A percentile compares a stretch with the other conserved stretches of the same genome.
Evolutionary conservation across 257 asterid genomes (phyloP).

Genomic region (Salvia miltiorrhiza): DNA sequence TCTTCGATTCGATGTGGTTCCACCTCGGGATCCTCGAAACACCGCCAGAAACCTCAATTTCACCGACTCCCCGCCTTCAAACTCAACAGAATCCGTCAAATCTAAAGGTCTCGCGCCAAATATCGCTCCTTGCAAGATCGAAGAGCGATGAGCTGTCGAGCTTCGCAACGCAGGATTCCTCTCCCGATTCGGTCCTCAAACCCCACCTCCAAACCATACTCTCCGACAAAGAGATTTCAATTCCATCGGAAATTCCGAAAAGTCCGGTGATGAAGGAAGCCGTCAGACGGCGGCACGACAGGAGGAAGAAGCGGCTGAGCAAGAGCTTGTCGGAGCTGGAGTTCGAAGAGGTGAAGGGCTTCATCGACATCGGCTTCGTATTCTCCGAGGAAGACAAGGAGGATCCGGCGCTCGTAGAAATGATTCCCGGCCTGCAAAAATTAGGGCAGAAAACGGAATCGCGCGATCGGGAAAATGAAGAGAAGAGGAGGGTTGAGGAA

Average conservation of each 20-base stretch:
- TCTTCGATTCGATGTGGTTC: slow-evolving; percentile 65
- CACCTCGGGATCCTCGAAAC: slow-evolving; percentile 23
- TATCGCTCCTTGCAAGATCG: slow-evolving; percentile 33
- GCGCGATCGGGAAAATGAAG: not conserved
- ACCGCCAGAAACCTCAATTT: not conserved
- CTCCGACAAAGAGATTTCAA: slow-evolving; percentile 31
- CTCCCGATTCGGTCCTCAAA: slow-evolving; percentile 37
- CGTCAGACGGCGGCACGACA: not conserved
- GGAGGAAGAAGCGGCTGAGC: slow-evolving; percentile 26
- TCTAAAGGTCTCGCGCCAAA: slow-evolving; percentile 10
- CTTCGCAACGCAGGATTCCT: not conserved
- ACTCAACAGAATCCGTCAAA: slow-evolving; percentile 16
- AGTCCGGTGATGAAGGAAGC: not conserved
- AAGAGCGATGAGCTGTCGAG: slow-evolving; percentile 32
- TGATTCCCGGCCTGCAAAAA: slow-evolving; percentile 72
- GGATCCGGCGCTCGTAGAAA: slow-evolving; percentile 43
- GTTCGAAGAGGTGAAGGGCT: slow-evolving; percentile 68
- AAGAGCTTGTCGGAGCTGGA: slow-evolving; percentile 80
- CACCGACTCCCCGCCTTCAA: not conserved
- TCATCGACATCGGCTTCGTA: slow-evolving; percentile 74
- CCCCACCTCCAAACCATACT: slow-evolving; percentile 33
- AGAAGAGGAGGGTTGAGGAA: not conserved
- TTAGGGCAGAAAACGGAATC: slow-evolving; percentile 29
- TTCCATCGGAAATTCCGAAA: slow-evolving; percentile 18
- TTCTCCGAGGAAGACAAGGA: slow-evolving; percentile 60